Conservation (phyloP, 108 stramenopile species). For the Bacterosira constricta region DNA sequence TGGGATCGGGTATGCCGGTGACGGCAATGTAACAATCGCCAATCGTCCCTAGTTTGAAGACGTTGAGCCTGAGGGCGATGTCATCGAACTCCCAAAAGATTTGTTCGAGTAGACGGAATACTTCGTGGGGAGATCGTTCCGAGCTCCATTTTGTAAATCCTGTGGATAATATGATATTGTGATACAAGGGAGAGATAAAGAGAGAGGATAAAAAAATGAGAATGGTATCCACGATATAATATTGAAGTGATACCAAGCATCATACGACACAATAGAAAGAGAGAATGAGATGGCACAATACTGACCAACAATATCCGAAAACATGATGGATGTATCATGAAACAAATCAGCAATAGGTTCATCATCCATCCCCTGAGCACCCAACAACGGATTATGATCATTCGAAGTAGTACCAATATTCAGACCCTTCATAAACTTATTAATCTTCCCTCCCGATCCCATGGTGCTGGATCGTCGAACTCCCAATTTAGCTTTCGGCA, state of each 20-base stretch:
- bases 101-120: conserved; percentile 56
- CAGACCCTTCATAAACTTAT: conserved; percentile 44
- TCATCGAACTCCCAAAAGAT: conserved; percentile 64
- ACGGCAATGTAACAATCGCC: conserved; percentile 71
- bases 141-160: conserved; percentile 75
- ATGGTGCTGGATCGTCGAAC: background rate
- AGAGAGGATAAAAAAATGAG: background rate
- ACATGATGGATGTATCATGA: conserved; percentile 68
- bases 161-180: too few species aligned
- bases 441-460: conserved; percentile 14
- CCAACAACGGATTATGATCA: background rate
- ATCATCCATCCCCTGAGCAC: conserved; percentile 4
- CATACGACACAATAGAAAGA: background rate
- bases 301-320: conserved; percentile 65
- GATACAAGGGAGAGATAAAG: background rate
- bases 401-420: background rate
- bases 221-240: background rate
- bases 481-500: too few species aligned
- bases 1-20: conserved; percentile 59
- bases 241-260: background rate
- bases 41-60: conserved; percentile 55
- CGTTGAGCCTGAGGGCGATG: conserved; percentile 38
- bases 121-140: conserved; percentile 51
- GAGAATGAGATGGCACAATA: background rate
- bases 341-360: conserved; percentile 80